Evolutionary conservation across 2,329 filamentous ascomycete species (phyloP), one percentile per base, ranked within the genome.

Genomic region (Apiospora hydei): DNA sequence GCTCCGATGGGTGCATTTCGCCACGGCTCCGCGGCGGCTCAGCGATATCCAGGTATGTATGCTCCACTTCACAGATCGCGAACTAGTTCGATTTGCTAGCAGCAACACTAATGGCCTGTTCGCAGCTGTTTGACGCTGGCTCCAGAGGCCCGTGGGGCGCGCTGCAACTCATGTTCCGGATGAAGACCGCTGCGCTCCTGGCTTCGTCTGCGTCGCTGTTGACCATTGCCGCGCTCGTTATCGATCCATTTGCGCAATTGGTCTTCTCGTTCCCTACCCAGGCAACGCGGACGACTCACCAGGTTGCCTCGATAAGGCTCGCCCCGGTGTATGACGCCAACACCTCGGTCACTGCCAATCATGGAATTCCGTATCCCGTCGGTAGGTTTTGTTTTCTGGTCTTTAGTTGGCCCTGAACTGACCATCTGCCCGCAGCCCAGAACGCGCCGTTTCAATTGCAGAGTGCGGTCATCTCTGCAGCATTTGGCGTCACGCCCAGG

Each of bases 161-260:
- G 24, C 34, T 67, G 38, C 34, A 30, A 18, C 51, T 73, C 11
- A n/a, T 74, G 66, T 51, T 61, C 46, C 30, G 57, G 26, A 73
- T 73, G 41, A 70, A 73, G 43, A 51, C 70, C 30, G 69, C 61
- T 24, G 53, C 73, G 16, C 43, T 51, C 1, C 68, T 73, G 14
- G 73, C 72, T 24, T 73, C 73, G 6, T 41, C 69, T 8, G 73
- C 72, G 44, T 71, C 73, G 4, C 24, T 73, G 16, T 26, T 74
- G 38, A 64, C 70, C 34, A 71, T 74, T 34, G 38, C 69, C 4
- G 70, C 72, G 13, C 57, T 74, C 13, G 69, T 74, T 2, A 69
- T 74, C 24, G 73, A 74, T 66, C 73, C 73, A 4, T 74, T 74
- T 41, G 70, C 71, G 24, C 71, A 74, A 44, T 38, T 74, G 70